These are phyloP conservation scores for Bisporella sp. DNA, from an alignment of 2,329 filamentous ascomycete species.

Conservation along the genomic window DNA sequence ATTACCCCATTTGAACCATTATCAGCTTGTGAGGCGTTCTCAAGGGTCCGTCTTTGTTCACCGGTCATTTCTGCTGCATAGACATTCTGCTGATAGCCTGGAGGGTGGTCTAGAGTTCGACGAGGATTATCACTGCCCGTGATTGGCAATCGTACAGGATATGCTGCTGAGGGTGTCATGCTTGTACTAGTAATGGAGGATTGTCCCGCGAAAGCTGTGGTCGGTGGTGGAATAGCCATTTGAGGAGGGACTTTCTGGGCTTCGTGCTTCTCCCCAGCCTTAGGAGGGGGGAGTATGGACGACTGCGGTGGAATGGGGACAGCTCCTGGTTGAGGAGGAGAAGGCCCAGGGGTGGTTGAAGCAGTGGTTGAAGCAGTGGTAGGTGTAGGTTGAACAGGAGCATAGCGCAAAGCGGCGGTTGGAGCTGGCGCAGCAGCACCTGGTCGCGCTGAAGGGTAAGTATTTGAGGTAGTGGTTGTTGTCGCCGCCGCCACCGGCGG, in stretches of 20 bases:
- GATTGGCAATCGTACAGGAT: slow-evolving; percentile 15
- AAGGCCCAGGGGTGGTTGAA: no score
- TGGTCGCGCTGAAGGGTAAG: slow-evolving; percentile 37
- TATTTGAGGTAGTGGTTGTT: slow-evolving; percentile 25
- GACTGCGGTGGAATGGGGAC: slow-evolving; percentile 36
- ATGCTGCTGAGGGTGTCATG: slow-evolving; percentile 20
- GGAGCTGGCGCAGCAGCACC: slow-evolving; percentile 41
- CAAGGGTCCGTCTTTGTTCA: slow-evolving; percentile 32
- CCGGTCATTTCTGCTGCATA: slow-evolving; percentile 44
- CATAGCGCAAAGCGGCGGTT: slow-evolving; percentile 27
- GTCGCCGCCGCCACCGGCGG: slow-evolving; percentile 23
- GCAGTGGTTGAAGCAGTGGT: slow-evolving; percentile 30
- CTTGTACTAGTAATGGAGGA: slow-evolving; percentile 37
- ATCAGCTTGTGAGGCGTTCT: slow-evolving; percentile 10
- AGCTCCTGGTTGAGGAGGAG: slow-evolving; percentile 51
- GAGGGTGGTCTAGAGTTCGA: slow-evolving; percentile 25
- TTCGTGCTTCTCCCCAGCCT: slow-evolving; percentile 38
- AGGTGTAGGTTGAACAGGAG: slow-evolving; percentile 35
- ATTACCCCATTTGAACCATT: slow-evolving; percentile 7
- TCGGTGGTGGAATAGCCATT: slow-evolving; percentile 45
- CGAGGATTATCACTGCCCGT: slow-evolving; percentile 8
- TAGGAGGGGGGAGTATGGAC: slow-evolving; percentile 44
- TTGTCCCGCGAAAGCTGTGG: slow-evolving; percentile 31
- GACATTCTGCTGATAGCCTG: slow-evolving; percentile 49
- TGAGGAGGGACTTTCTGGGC: slow-evolving; percentile 37